Evolutionary conservation across 495 filamentous ascomycete genomes (phyloP).

Genomic region (Aspergillus funiculosus): DNA sequence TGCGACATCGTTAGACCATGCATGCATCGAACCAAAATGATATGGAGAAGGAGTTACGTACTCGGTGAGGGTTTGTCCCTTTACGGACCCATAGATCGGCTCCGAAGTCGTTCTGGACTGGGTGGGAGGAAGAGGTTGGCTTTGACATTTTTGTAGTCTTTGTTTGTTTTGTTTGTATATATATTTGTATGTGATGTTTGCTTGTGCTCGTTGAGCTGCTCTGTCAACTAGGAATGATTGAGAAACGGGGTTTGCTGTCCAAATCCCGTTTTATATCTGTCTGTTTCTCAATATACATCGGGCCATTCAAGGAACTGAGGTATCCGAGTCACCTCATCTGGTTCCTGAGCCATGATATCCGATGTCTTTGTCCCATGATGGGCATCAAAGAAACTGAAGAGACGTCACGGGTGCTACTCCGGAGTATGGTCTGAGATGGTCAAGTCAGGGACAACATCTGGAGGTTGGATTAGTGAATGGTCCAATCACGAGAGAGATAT

Average conservation of each 20-base stretch:
- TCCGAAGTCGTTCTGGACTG: constrained; percentile 38
- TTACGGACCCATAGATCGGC: constrained; percentile 37
- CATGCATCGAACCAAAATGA: too few species aligned
- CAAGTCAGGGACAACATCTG: too few species aligned
- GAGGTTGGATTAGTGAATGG: not conserved
- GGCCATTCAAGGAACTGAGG: not conserved
- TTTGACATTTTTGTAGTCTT: constrained; percentile 11
- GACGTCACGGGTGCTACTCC: too few species aligned
- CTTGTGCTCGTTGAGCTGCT: not conserved
- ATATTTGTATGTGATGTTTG: not conserved
- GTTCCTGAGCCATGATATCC: too few species aligned
- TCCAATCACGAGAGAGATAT: not conserved
- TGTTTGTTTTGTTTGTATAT: not conserved
- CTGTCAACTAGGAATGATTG: too few species aligned
- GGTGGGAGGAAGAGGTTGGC: constrained; percentile 16
- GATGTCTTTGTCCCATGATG: too few species aligned
- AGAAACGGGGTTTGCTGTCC: not conserved
- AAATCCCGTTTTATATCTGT: not conserved
- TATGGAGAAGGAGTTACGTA: constrained; percentile 13
- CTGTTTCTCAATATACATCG: too few species aligned
- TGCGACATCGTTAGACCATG: too few species aligned
- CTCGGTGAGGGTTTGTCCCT: constrained; percentile 17
- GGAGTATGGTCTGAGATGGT: constrained; percentile 5
- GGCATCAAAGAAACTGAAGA: too few species aligned
- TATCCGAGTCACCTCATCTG: constrained; percentile 10